These are phyloP conservation scores for Chlamydomonas reinhardtii DNA, from an alignment of 163 green algal species.

Conservation along the genomic window DNA sequence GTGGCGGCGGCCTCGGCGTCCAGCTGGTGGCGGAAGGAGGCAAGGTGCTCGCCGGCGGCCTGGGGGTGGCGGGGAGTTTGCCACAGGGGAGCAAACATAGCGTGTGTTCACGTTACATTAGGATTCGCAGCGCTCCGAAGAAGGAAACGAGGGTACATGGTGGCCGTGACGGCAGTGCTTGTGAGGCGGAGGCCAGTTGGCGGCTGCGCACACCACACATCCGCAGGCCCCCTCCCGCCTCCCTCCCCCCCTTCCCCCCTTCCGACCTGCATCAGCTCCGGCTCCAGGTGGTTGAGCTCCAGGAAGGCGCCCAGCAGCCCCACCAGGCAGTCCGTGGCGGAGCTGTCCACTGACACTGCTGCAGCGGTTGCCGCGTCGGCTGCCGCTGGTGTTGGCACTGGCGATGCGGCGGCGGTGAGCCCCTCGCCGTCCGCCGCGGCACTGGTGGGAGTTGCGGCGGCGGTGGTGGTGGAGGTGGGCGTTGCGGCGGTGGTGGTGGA, in stretches of 20 bases:
- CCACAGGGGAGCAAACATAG: too few species aligned
- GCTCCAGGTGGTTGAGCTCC: slow-evolving; percentile 19
- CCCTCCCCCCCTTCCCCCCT: too few species aligned
- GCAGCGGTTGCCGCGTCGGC: background rate
- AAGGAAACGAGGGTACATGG: too few species aligned
- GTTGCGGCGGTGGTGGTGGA: too few species aligned
- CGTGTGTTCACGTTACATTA: too few species aligned
- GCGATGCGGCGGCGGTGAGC: background rate
- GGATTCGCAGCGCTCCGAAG: too few species aligned
- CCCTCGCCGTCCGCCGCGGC: too few species aligned
- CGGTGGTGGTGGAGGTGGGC: too few species aligned
- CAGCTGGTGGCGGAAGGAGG: background rate
- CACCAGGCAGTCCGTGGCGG: slow-evolving; percentile 4
- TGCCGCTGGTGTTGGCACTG: too few species aligned
- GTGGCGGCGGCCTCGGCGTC: background rate
- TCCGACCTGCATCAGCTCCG: slow-evolving; percentile 26
- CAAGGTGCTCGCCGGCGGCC: slow-evolving; percentile 3
- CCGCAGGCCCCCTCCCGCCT: background rate
- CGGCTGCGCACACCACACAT: background rate
- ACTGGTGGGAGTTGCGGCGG: too few species aligned
- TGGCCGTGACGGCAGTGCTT: background rate
- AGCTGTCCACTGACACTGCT: background rate
- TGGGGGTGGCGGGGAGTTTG: background rate
- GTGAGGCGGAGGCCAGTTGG: too few species aligned
- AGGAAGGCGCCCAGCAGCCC: slow-evolving; percentile 3